Conservation (phyloP, 1,139 yeast species). For the Suhomyces panamericanus region DNA sequence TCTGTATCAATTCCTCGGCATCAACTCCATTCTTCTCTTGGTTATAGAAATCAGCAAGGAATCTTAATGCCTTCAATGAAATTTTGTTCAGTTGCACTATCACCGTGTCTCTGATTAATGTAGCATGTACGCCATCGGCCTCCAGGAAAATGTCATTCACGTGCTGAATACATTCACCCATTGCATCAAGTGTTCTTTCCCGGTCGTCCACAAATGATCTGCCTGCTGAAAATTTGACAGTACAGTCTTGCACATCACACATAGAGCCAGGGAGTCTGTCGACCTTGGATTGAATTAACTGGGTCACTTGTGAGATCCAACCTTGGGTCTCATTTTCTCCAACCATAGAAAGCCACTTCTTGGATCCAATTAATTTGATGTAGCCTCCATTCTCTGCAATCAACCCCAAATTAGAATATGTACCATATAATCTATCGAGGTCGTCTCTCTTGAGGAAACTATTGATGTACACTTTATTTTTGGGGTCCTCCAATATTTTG, state of each 20-base stretch:
- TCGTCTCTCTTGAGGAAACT: constrained; percentile 64
- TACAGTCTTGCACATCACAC: constrained; percentile 71
- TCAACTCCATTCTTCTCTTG: constrained; percentile 18
- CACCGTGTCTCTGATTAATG: constrained; percentile 66
- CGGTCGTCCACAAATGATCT: constrained; percentile 57
- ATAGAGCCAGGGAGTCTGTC: constrained; percentile 82
- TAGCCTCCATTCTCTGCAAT: constrained; percentile 90
- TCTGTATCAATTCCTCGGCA: constrained; percentile 23
- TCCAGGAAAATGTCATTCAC: constrained; percentile 70
- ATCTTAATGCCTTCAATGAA: constrained; percentile 53
- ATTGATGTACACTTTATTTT: constrained; percentile 69
- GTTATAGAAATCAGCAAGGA: constrained; percentile 39
- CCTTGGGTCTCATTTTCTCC: constrained; percentile 48
- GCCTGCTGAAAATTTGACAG: constrained; percentile 73
- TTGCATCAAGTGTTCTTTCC: constrained; percentile 62
- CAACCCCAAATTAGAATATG: constrained; percentile 71
- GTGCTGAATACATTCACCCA: constrained; percentile 86
- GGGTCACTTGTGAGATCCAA: constrained; percentile 65
- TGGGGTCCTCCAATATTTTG: constrained; percentile 49
- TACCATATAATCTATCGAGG: constrained; percentile 65
- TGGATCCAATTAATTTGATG: constrained; percentile 53
- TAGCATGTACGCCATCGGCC: constrained; percentile 67
- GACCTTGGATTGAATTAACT: constrained; percentile 62
- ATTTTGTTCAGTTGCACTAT: constrained; percentile 62
- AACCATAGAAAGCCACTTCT: constrained; percentile 66